Base-by-base conservation (phyloP, 164 flowering plant genomes). In the Macadamia integrifolia region DNA sequence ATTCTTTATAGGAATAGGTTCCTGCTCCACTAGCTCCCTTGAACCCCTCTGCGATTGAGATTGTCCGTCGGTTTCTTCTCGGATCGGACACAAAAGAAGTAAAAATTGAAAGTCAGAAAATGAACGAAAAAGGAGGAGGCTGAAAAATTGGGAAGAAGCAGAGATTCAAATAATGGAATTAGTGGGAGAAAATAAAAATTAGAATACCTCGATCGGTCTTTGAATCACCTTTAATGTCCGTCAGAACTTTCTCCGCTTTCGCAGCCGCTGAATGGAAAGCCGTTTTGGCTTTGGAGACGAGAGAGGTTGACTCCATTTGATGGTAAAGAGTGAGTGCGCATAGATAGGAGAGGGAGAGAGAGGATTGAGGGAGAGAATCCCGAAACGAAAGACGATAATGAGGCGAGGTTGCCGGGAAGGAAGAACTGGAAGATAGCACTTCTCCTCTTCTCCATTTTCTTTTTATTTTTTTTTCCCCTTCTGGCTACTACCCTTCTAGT, bases 181-280 rank as follows among this genome's bases (percentile, higher is more conserved):
- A 65, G 62, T 15, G 48, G 56, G 55, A 65, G 35, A 52, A n/a
- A 65, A 70, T 57, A 68, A 49, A 55, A 23, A 35, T 61, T 58
- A 2, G 5, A 35, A 35, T 48, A 85, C 91, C 88, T 81, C 75
- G 83, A 82, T 87, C 84, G 62, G 68, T 62, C 71, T 67, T 69
- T n/a, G 75, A 67, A 76, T 82, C 87, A 30, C 85, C 71, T 77
- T 89, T 89, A 12, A 90, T 80, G 65, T 88, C 98, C 29, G 87
- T 79, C 75, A 88, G 63, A 57, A 86, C 95, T 62, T 82, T 83
- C 84, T 90, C 95, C 79, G 96, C 98, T 84, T 84, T 86, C 4
- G 92, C 93, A 0, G 98, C 98, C 30, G 98, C 98, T 44, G 98
- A 93, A 82, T 93, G 85, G 75, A 90, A 80, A 77, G 93, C 98